Percentiles rank a stretch among this genome's conserved stretches.
These are phyloP conservation scores for Cladosporium sp. DNA, from an alignment of 2,329 filamentous ascomycete genomes.

Conservation along the genomic window DNA sequence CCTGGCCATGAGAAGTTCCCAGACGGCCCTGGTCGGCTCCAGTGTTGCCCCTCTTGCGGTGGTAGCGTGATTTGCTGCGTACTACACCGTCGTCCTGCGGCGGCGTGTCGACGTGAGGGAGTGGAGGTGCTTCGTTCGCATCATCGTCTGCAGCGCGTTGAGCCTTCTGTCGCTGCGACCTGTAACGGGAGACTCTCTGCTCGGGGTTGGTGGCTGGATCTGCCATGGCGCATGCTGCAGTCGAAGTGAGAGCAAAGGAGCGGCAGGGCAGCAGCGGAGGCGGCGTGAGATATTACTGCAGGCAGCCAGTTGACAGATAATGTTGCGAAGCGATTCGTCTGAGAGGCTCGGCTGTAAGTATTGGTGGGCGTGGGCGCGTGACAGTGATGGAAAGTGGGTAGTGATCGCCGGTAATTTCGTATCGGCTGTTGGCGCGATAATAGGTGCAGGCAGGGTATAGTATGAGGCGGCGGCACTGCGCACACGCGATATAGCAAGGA, in stretches of 20 bases:
- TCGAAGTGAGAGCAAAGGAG: not conserved
- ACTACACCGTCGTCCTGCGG: constrained; percentile 25
- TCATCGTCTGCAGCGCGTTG: constrained; percentile 19
- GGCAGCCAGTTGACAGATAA: not conserved
- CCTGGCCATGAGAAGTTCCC: constrained; percentile 4
- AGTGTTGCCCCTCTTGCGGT: constrained; percentile 28
- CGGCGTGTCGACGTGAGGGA: constrained; percentile 13
- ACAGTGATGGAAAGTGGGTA: constrained; percentile 13
- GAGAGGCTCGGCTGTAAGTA: not conserved
- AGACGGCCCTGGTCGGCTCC: constrained; percentile 14
- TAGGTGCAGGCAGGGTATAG: not conserved
- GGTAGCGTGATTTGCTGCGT: constrained; percentile 36
- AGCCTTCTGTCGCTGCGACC: constrained; percentile 50
- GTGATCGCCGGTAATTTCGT: constrained; percentile 18
- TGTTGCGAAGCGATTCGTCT: not conserved
- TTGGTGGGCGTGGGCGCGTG: constrained; percentile 12
- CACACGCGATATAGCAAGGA: not conserved
- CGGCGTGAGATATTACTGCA: not conserved
- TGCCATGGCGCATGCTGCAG: constrained; percentile 20
- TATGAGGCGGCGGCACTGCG: not conserved
- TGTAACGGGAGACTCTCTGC: constrained; percentile 58
- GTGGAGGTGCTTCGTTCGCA: constrained; percentile 1
- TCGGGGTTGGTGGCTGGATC: constrained; percentile 20
- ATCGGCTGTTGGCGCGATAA: constrained; percentile 8
- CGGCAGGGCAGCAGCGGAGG: not conserved